phyloP scores from a whole-genome alignment of 257 asterid genomes.

The Scutellaria barbata region DNA sequence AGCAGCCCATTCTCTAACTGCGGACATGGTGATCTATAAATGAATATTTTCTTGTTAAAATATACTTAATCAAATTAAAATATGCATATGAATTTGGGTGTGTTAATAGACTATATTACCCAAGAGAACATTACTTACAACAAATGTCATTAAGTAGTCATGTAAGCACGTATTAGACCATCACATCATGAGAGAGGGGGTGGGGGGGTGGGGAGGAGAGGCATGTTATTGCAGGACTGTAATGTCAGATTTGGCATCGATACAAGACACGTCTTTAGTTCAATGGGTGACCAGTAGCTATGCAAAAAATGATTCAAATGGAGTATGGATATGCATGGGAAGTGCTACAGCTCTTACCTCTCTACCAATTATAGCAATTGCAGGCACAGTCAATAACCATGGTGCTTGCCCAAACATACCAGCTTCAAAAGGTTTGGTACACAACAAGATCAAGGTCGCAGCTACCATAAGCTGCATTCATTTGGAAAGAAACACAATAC shows the following conservation, averaged over 20 bases:
- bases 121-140: conserved; percentile 1
- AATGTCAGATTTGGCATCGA: conserved; percentile 15
- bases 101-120: not conserved
- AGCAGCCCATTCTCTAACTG: conserved; percentile 96
- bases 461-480: conserved; percentile 87
- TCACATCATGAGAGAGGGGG: not conserved
- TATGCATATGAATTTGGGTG: not conserved
- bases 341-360: conserved; percentile 54
- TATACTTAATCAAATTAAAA: conserved; percentile 23
- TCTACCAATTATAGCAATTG: conserved; percentile 83
- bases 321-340: conserved; percentile 12
- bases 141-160: conserved; percentile 1
- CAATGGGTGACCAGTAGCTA: not conserved
- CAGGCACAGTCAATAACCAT: conserved; percentile 76
- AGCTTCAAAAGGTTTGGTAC: conserved; percentile 72
- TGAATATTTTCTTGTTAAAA: conserved; percentile 23
- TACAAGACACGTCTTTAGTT: conserved; percentile 8
- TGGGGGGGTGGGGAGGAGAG: not conserved
- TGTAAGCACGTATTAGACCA: conserved; percentile 1
- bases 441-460: conserved; percentile 80
- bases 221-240: not conserved
- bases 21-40: conserved; percentile 86
- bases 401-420: conserved; percentile 67
- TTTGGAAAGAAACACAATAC: not conserved
- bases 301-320: conserved; percentile 2